Evolutionary conservation across 768 basidiomycete genomes (phyloP).

Genomic region (Rhodotorula graminis): DNA sequence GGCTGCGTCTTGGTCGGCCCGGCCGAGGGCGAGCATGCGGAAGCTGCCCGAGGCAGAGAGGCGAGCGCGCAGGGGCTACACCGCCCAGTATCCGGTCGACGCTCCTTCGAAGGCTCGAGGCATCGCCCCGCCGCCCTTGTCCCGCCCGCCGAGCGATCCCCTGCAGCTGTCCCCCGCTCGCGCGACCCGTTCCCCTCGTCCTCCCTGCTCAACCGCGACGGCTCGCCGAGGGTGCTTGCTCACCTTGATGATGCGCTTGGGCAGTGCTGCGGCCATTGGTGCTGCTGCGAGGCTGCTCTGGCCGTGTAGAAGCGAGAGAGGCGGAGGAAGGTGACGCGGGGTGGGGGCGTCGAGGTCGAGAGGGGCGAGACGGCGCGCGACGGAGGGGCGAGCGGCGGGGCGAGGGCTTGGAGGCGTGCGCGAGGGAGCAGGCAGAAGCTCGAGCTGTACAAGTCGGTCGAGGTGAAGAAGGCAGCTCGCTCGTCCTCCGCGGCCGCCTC

Average conservation of each 20-base stretch:
- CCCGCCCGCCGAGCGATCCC: neutral
- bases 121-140: neutral
- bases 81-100: too few relatives aligned
- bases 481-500: too few relatives aligned
- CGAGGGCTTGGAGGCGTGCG: neutral
- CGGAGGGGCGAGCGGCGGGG: fast-evolving
- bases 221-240: neutral
- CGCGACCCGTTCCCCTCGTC: neutral
- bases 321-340: neutral
- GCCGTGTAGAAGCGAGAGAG: too few relatives aligned
- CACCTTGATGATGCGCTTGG: constrained; percentile 44
- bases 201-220: neutral
- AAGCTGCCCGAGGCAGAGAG: too few relatives aligned
- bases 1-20: too few relatives aligned
- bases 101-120: too few relatives aligned
- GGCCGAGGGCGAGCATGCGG: neutral
- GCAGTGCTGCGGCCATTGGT: constrained; percentile 18
- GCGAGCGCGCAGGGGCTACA: too few relatives aligned
- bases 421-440: too few relatives aligned
- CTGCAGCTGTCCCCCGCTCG: too few relatives aligned
- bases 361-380: neutral
- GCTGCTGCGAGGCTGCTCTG: too few relatives aligned
- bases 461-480: too few relatives aligned
- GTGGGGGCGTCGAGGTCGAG: neutral
- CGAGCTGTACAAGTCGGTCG: too few relatives aligned